These are phyloP conservation scores for Penicillium bovifimosum DNA, from an alignment of 495 filamentous ascomycete species.

Conservation along the genomic window DNA sequence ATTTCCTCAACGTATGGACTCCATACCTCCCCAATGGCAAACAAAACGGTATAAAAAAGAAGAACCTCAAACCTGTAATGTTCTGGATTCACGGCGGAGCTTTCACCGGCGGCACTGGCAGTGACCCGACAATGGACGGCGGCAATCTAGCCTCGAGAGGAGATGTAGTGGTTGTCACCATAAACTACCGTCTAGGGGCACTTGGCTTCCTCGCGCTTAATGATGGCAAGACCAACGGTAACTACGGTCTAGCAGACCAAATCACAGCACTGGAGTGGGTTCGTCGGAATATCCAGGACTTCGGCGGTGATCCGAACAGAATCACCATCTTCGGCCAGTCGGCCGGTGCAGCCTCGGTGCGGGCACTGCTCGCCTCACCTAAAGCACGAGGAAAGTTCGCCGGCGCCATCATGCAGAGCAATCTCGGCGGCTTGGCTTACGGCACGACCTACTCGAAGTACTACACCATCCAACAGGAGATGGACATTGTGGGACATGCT, in stretches of 20 bases:
- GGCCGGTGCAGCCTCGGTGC: slow-evolving; percentile 44
- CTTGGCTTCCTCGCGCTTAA: slow-evolving; percentile 32
- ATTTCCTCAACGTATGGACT: slow-evolving; percentile 46
- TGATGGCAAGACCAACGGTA: slow-evolving; percentile 24
- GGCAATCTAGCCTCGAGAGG: slow-evolving; percentile 36
- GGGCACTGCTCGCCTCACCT: slow-evolving; percentile 24
- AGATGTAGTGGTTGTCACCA: slow-evolving; percentile 43
- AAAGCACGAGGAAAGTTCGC: slow-evolving; percentile 37
- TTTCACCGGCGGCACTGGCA: slow-evolving; percentile 36
- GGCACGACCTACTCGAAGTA: slow-evolving; percentile 46
- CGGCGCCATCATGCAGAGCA: slow-evolving; percentile 39
- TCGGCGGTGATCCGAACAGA: slow-evolving; percentile 46
- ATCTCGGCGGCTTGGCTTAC: slow-evolving; percentile 43
- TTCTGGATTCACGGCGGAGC: slow-evolving; percentile 47
- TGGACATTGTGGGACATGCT: slow-evolving; percentile 18
- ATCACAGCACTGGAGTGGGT: slow-evolving; percentile 35
- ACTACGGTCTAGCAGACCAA: slow-evolving; percentile 36
- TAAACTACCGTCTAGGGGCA: slow-evolving; percentile 38
- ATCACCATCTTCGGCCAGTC: slow-evolving; percentile 53
- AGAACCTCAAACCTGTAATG: slow-evolving; percentile 35
- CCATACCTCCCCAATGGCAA: slow-evolving; percentile 36
- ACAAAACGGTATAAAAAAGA: slow-evolving; percentile 7
- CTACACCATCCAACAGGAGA: slow-evolving; percentile 35
- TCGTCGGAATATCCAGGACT: slow-evolving; percentile 27
- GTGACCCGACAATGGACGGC: slow-evolving; percentile 37